Evolutionary conservation across 2,329 filamentous ascomycete genomes (phyloP).

Genomic region (Drechslerella coelobrocha): DNA sequence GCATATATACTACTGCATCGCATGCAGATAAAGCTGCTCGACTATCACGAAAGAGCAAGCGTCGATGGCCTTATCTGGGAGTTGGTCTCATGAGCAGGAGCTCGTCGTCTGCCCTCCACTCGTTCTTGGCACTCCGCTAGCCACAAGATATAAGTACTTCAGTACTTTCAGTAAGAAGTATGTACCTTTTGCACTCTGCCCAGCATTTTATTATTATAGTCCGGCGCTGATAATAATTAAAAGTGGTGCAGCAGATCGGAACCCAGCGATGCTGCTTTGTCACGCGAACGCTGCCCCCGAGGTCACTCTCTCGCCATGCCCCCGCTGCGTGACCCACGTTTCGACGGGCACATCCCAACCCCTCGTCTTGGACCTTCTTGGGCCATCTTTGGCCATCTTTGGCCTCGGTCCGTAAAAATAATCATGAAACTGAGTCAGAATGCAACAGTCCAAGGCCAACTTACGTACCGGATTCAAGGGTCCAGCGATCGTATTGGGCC

Average conservation of each 20-base stretch:
- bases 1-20: conserved; percentile 4
- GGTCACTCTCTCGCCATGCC: no score
- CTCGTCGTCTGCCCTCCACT: background rate
- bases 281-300: background rate
- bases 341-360: no score
- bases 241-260: conserved; percentile 30
- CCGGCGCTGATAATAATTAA: no score
- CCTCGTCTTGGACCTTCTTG: no score
- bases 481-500: no score
- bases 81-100: conserved; percentile 6
- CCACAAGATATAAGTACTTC: background rate
- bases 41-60: background rate
- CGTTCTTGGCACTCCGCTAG: background rate
- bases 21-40: background rate
- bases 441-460: no score
- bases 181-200: background rate
- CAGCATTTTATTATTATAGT: background rate
- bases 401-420: no score
- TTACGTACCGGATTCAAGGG: no score
- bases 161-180: background rate
- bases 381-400: background rate
- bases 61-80: background rate
- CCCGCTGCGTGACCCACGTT: conserved; percentile 46
- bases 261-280: background rate
- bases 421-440: no score